phyloP scores from a whole-genome alignment of 1,139 yeast species.

The Keqinozyma sinolaborantium region DNA sequence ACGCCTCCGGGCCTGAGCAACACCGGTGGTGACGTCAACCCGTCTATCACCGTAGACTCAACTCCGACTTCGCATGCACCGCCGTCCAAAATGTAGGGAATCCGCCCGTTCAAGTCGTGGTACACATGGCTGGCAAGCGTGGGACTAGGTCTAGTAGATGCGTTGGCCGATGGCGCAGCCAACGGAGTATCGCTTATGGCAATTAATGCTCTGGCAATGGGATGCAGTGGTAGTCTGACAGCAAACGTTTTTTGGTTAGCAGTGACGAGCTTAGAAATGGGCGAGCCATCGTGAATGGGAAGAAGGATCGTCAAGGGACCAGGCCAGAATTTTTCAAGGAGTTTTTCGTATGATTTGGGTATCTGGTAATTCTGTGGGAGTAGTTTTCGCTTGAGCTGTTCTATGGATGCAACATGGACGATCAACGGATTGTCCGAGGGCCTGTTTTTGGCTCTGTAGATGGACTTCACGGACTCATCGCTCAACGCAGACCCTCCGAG shows the following conservation, averaged over 20 bases:
- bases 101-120: constrained; percentile 71
- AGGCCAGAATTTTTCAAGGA: constrained; percentile 82
- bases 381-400: constrained; percentile 60
- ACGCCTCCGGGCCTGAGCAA: constrained; percentile 92
- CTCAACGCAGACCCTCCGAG: constrained; percentile 83
- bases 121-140: constrained; percentile 83
- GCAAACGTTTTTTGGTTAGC: constrained; percentile 90
- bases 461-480: constrained; percentile 69
- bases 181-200: constrained; percentile 84
- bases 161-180: constrained; percentile 98
- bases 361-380: constrained; percentile 47
- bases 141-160: constrained; percentile 93
- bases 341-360: constrained; percentile 61
- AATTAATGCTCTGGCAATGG: constrained; percentile 87
- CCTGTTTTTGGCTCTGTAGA: constrained; percentile 83
- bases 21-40: constrained; percentile 80
- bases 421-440: constrained; percentile 95
- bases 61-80: constrained; percentile 90
- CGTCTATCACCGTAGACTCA: constrained; percentile 92
- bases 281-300: constrained; percentile 53
- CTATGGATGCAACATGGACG: constrained; percentile 77
- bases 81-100: constrained; percentile 88
- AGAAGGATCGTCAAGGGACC: constrained; percentile 89
- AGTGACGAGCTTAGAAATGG: constrained; percentile 72
- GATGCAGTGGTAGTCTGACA: constrained; percentile 81